Conservation (phyloP, 257 asterid species). For the Solanum appendiculatum region DNA sequence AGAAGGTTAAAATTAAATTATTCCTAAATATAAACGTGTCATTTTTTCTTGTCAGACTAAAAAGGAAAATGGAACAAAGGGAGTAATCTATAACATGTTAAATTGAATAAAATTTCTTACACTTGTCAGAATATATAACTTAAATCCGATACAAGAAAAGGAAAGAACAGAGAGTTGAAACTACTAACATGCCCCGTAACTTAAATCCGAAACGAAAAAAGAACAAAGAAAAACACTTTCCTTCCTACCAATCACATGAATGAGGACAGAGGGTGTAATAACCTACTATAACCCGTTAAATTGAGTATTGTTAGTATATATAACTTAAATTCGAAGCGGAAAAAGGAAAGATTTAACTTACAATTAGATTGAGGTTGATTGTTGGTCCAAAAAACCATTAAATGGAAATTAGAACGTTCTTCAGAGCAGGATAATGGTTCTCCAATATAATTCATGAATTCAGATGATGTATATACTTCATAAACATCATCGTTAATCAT, state of each 20-base stretch:
- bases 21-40: neutral
- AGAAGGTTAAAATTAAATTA: neutral
- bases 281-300: neutral
- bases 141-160: neutral
- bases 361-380: neutral
- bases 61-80: neutral
- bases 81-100: neutral
- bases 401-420: constrained; percentile 1
- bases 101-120: neutral
- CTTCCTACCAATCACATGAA: neutral
- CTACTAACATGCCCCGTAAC: neutral
- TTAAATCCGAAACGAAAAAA: too few species aligned
- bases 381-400: neutral
- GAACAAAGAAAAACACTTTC: neutral
- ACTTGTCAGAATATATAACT: neutral
- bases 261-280: neutral
- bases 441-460: neutral
- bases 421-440: neutral
- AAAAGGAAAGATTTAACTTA: neutral
- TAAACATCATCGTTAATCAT: neutral
- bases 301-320: neutral
- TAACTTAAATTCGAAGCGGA: neutral
- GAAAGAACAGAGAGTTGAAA: neutral
- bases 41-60: neutral
- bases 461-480: neutral